phyloP scores from a whole-genome alignment of 805 yeast species.

The Candida boleticola region DNA sequence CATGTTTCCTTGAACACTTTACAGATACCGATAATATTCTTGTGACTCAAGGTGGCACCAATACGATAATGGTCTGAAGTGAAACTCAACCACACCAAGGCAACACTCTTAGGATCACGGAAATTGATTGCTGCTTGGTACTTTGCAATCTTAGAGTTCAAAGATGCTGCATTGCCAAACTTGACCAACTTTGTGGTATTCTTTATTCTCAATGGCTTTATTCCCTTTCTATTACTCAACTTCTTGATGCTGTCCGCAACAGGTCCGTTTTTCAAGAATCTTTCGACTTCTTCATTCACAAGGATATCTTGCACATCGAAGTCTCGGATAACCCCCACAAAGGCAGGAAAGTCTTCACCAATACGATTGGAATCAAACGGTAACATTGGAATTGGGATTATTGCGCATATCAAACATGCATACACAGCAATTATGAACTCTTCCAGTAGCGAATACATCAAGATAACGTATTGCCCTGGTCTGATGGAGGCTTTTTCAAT shows the following conservation, averaged over 20 bases:
- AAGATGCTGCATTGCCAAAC: constrained; percentile 34
- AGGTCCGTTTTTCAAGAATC: constrained; percentile 64
- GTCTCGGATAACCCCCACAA: constrained; percentile 64
- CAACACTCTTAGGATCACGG: constrained; percentile 43
- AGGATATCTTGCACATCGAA: constrained; percentile 71
- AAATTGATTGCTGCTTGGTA: constrained; percentile 40
- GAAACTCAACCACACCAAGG: constrained; percentile 66
- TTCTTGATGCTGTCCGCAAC: constrained; percentile 59
- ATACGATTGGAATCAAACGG: constrained; percentile 67
- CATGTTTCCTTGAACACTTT: constrained; percentile 91
- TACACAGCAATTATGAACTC: constrained; percentile 79
- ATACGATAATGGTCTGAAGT: constrained; percentile 69
- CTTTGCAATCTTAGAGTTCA: constrained; percentile 43
- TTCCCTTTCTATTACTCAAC: constrained; percentile 27
- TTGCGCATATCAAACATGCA: constrained; percentile 83
- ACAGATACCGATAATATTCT: constrained; percentile 70
- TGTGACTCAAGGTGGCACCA: constrained; percentile 58
- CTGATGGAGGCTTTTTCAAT: constrained; percentile 60
- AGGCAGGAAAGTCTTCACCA: constrained; percentile 70
- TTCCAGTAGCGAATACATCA: constrained; percentile 85
- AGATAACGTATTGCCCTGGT: constrained; percentile 70
- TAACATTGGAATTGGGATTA: constrained; percentile 72
- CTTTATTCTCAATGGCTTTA: constrained; percentile 50
- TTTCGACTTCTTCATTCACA: constrained; percentile 75
- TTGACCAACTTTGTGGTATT: constrained; percentile 63